These are phyloP conservation scores for Thermothelomyces thermophilus DNA, from an alignment of 2,329 filamentous ascomycete genomes.

Conservation along the genomic window DNA sequence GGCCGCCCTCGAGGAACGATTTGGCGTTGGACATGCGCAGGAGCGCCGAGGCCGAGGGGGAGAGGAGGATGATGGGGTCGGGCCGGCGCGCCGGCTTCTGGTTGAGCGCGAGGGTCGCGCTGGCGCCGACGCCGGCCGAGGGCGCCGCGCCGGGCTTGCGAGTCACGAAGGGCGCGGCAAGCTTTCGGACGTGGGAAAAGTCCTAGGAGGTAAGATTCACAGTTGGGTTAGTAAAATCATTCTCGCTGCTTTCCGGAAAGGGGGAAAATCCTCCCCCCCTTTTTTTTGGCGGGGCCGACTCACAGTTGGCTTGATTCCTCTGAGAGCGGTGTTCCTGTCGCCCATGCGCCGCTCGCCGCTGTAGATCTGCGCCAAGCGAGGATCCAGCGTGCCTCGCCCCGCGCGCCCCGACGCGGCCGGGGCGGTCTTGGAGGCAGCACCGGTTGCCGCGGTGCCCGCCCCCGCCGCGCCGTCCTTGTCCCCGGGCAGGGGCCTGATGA, in stretches of 20 bases:
- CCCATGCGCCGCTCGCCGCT: conserved; percentile 86
- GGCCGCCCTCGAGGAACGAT: conserved; percentile 79
- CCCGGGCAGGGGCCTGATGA: conserved; percentile 76
- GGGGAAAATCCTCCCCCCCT: no score
- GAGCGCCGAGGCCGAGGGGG: conserved; percentile 88
- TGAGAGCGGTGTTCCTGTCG: conserved; percentile 80
- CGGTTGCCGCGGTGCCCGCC: conserved; percentile 32
- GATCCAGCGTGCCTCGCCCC: conserved; percentile 66
- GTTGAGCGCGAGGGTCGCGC: conserved; percentile 46
- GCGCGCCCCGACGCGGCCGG: conserved; percentile 42
- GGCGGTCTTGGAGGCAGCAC: conserved; percentile 34
- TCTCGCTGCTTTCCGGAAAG: no score
- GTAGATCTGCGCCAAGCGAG: conserved; percentile 80
- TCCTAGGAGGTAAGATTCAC: conserved; percentile 55
- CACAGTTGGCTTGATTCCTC: conserved; percentile 85
- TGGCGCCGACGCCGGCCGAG: conserved; percentile 32
- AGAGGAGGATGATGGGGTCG: conserved; percentile 92
- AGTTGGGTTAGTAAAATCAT: not conserved
- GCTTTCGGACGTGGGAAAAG: conserved; percentile 88
- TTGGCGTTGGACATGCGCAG: conserved; percentile 95
- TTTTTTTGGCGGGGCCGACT: no score
- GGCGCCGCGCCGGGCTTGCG: conserved; percentile 40
- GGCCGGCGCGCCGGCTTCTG: conserved; percentile 45
- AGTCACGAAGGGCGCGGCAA: conserved; percentile 69
- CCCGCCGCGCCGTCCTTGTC: conserved; percentile 44